phyloP scores from a whole-genome alignment of 2,329 filamentous ascomycete genomes.

The Epichloe scottii region DNA sequence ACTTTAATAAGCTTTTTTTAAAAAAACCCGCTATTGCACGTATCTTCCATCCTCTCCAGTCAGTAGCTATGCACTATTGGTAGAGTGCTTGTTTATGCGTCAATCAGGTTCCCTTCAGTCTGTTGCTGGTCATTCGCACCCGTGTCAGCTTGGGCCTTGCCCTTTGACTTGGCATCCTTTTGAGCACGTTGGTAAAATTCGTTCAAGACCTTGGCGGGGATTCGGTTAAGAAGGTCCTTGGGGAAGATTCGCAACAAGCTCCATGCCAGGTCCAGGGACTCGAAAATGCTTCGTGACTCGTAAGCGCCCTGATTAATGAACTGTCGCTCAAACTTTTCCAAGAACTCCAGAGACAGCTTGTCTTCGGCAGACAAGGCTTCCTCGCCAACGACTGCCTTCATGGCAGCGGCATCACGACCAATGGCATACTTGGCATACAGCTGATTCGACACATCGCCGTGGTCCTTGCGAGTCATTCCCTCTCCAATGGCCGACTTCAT shows the following conservation, averaged over 20 bases:
- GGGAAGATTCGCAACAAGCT: slow-evolving; percentile 92
- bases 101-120: slow-evolving; percentile 47
- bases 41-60: not conserved
- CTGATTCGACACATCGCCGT: slow-evolving; percentile 98
- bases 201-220: slow-evolving; percentile 69
- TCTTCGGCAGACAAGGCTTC: slow-evolving; percentile 92
- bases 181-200: slow-evolving; percentile 67
- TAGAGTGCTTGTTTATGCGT: slow-evolving; percentile 28
- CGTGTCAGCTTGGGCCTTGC: slow-evolving; percentile 37
- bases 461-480: slow-evolving; percentile 90
- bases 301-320: slow-evolving; percentile 91
- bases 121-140: slow-evolving; percentile 26
- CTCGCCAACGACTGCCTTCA: slow-evolving; percentile 99
- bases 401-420: slow-evolving; percentile 91
- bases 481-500: slow-evolving; percentile 99
- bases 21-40: not conserved
- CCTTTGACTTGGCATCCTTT: slow-evolving; percentile 50
- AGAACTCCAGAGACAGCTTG: slow-evolving; percentile 93
- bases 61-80: not conserved
- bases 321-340: slow-evolving; percentile 94
- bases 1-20: not conserved
- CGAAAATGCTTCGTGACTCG: slow-evolving; percentile 81
- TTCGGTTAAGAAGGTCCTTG: slow-evolving; percentile 95
- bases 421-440: slow-evolving; percentile 99
- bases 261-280: slow-evolving; percentile 94